Conservation (phyloP, 2,329 filamentous ascomycete species). For the Stagonosporopsis cucurbitacearum region DNA sequence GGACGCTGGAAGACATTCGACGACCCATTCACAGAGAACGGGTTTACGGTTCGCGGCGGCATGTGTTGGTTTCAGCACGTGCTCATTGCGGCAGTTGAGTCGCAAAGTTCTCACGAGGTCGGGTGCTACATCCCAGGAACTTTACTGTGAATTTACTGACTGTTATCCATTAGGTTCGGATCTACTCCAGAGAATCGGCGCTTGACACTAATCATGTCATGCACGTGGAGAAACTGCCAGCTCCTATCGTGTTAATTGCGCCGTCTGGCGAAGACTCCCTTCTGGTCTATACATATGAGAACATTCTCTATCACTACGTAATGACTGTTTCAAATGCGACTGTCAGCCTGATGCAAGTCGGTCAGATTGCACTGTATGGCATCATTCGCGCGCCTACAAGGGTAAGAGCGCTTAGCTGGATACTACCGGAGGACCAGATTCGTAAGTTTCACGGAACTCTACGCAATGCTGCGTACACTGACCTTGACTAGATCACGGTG, state of each 20-base stretch:
- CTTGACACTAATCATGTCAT: slow-evolving; percentile 76
- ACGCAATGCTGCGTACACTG: slow-evolving; percentile 18
- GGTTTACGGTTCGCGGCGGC: slow-evolving; percentile 89
- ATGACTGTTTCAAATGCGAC: slow-evolving; percentile 75
- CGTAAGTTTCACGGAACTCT: slow-evolving; percentile 53
- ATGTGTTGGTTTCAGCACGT: slow-evolving; percentile 99
- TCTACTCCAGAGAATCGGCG: slow-evolving; percentile 86
- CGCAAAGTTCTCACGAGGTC: slow-evolving; percentile 77
- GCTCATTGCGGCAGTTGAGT: slow-evolving; percentile 90
- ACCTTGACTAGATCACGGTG: slow-evolving; percentile 69
- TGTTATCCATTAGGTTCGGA: slow-evolving; percentile 65
- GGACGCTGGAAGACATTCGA: slow-evolving; percentile 95
- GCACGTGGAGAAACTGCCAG: slow-evolving; percentile 77
- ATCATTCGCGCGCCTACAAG: slow-evolving; percentile 92
- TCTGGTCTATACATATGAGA: slow-evolving; percentile 96
- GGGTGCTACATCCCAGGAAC: slow-evolving; percentile 6
- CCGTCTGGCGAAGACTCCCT: slow-evolving; percentile 92
- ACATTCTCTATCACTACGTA: slow-evolving; percentile 92
- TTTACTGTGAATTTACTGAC: slow-evolving; percentile 7
- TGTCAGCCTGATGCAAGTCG: slow-evolving; percentile 86
- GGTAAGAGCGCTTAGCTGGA: slow-evolving; percentile 93
- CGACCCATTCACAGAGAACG: slow-evolving; percentile 80
- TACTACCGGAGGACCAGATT: slow-evolving; percentile 88
- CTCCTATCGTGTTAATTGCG: slow-evolving; percentile 88
- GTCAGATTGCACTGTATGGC: slow-evolving; percentile 95